These are phyloP conservation scores for Aspergillus sp. DNA, from an alignment of 2,329 filamentous ascomycete species.

Conservation along the genomic window DNA sequence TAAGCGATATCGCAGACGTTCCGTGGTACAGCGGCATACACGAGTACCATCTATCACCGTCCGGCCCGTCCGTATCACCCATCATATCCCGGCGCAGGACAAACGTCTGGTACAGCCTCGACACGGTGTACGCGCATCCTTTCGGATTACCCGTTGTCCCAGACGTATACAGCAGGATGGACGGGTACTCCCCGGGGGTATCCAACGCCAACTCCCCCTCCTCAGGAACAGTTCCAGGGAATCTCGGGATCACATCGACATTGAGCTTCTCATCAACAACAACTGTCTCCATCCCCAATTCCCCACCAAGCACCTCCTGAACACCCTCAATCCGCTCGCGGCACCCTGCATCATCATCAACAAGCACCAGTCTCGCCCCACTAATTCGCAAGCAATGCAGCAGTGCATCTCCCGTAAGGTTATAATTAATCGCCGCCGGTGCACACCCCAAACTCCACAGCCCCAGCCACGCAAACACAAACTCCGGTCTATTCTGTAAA, in stretches of 20 bases:
- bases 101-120: constrained; percentile 44
- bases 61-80: constrained; percentile 27
- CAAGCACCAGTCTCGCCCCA: constrained; percentile 56
- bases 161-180: constrained; percentile 70
- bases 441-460: constrained; percentile 66
- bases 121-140: constrained; percentile 61
- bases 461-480: constrained; percentile 65
- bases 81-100: constrained; percentile 34
- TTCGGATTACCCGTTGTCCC: constrained; percentile 77
- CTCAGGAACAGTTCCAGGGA: constrained; percentile 54
- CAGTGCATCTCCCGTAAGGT: constrained; percentile 63
- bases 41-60: constrained; percentile 66
- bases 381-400: constrained; percentile 65
- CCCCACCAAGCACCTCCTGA: constrained; percentile 48
- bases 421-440: constrained; percentile 71
- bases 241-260: constrained; percentile 41
- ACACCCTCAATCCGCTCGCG: constrained; percentile 57
- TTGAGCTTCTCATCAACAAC: constrained; percentile 52
- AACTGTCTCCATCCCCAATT: constrained; percentile 60
- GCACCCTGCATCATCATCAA: constrained; percentile 58
- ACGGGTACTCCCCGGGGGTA: constrained; percentile 55
- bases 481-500: constrained; percentile 67
- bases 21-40: constrained; percentile 79
- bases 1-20: constrained; percentile 63
- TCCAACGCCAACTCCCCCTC: constrained; percentile 49